A percentile compares a stretch with the other conserved stretches of the same genome.
Evolutionary conservation across 768 basidiomycete genomes (phyloP).

Genomic region (Pisolithus marmoratus): DNA sequence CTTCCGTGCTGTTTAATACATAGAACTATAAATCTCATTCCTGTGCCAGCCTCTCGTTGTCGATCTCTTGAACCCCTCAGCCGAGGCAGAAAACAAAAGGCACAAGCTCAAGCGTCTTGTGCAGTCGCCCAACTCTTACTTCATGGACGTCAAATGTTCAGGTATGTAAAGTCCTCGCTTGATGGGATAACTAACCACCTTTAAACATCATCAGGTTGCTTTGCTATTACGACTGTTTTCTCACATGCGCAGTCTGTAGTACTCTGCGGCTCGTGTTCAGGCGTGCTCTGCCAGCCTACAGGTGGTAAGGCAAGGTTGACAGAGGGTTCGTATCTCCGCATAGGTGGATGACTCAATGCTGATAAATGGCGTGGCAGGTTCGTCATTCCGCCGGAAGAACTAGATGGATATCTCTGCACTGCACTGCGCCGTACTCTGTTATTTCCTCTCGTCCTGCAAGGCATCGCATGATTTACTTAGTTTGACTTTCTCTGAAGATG

Average conservation of each 20-base stretch:
- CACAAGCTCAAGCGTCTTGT: constrained; percentile 99
- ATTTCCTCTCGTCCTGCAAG: not conserved
- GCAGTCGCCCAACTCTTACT: constrained; percentile 97
- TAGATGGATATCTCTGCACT: constrained; percentile 29
- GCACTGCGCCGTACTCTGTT: not conserved
- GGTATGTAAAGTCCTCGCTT: constrained; percentile 44
- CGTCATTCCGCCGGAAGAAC: constrained; percentile 97
- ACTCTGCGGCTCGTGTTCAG: constrained; percentile 86
- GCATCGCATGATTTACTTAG: not conserved
- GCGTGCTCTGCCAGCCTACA: constrained; percentile 95
- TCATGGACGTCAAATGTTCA: constrained; percentile 99
- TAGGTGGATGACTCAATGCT: not conserved
- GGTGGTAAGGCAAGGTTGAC: constrained; percentile 98
- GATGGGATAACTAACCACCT: not conserved
- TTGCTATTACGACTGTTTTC: constrained; percentile 95
- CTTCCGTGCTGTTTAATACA: too few relatives aligned
- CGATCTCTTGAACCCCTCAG: constrained; percentile 95
- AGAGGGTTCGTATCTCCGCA: constrained; percentile 64
- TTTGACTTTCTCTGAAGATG: not conserved
- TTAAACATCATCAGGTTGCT: constrained; percentile 60
- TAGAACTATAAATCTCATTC: not conserved
- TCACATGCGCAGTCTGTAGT: constrained; percentile 99
- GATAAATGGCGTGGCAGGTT: constrained; percentile 49
- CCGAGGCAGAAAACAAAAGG: constrained; percentile 77
- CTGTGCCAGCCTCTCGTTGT: constrained; percentile 79